phyloP scores from a whole-genome alignment of 768 basidiomycete genomes.

The Cytidiella melzeri region DNA sequence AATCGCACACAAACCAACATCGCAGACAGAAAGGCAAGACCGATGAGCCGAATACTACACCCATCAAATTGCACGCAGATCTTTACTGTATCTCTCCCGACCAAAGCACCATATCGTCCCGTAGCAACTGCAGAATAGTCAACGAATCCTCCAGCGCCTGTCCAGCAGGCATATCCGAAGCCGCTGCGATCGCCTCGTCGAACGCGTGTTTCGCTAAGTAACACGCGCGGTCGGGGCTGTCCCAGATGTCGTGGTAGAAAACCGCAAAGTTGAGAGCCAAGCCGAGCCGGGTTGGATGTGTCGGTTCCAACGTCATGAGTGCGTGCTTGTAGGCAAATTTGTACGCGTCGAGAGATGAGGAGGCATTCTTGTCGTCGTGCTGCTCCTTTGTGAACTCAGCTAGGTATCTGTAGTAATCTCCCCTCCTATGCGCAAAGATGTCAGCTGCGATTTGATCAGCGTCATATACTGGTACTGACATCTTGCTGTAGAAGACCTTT shows the following conservation, averaged over 20 bases:
- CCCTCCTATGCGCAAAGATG: neutral
- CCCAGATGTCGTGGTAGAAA: constrained; percentile 84
- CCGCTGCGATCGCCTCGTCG: constrained; percentile 70
- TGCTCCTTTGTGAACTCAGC: constrained; percentile 77
- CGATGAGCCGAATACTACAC: too few relatives aligned
- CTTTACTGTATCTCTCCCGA: constrained; percentile 53
- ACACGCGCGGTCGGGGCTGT: constrained; percentile 81
- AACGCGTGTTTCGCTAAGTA: constrained; percentile 89
- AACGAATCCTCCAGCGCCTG: constrained; percentile 64
- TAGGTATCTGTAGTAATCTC: constrained; percentile 12
- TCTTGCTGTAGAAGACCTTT: constrained; percentile 87
- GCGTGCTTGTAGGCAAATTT: constrained; percentile 84
- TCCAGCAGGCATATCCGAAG: constrained; percentile 24
- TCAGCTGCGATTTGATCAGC: neutral
- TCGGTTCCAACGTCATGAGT: constrained; percentile 60
- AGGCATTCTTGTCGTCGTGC: constrained; percentile 62
- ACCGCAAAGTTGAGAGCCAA: constrained; percentile 92
- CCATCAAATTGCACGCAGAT: too few relatives aligned
- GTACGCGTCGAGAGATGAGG: constrained; percentile 78
- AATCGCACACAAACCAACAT: too few relatives aligned
- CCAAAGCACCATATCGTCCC: constrained; percentile 86
- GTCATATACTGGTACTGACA: constrained; percentile 38
- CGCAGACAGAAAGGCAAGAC: too few relatives aligned
- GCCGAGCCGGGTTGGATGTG: constrained; percentile 84
- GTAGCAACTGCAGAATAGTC: constrained; percentile 75